Base-by-base conservation (phyloP, 1,139 yeast species). In the Candida smagusa region DNA sequence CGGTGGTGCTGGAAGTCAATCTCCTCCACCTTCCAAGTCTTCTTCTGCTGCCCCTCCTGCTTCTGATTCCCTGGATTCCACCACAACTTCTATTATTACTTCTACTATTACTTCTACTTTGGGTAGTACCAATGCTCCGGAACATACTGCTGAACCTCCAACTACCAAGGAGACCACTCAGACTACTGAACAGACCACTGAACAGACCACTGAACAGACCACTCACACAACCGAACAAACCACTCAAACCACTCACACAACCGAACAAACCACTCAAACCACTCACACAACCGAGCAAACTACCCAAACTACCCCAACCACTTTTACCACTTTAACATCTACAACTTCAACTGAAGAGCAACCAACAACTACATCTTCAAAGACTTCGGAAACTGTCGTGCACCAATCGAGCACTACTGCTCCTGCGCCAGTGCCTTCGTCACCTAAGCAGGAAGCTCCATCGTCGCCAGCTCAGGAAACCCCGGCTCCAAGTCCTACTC, bases 351-450 rank as follows among this genome's bases (percentile, higher is more conserved):
- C 36, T 24, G n/a, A 11, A 11, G 29, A 31, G 4, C 7, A 33
- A 22, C 12, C 31, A 7, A 25, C 39, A 8, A 11, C 32, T 12
- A n/a, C 40, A 21, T 6, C 41, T 8, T 23, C 36, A 16, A 16
- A 16, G 19, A 16, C 19, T 16, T 16, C 5, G 19, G 19, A 16
- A 16, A 16, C 19, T 16, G 5, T 16, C 19, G 19, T 33, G n/a
- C 36, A 9, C 35, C n/a, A 11, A 34, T 23, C 34, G 12, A 9
- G 42, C 4, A 36, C 41, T 12, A 16, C 40, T 13, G 16, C 39
- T 3, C 26, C 34, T 13, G 31, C 13, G 9, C 38, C 25, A 9
- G 35, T 23, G 16, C 39, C 21, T 9, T 38, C 12, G 9, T 25
- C 11, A 12, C 38, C 9, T 30, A 36, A 16, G 7, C 31, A 11